Conservation (phyloP, 75 land plant genomes). For the Isoetes taiwanensis region DNA sequence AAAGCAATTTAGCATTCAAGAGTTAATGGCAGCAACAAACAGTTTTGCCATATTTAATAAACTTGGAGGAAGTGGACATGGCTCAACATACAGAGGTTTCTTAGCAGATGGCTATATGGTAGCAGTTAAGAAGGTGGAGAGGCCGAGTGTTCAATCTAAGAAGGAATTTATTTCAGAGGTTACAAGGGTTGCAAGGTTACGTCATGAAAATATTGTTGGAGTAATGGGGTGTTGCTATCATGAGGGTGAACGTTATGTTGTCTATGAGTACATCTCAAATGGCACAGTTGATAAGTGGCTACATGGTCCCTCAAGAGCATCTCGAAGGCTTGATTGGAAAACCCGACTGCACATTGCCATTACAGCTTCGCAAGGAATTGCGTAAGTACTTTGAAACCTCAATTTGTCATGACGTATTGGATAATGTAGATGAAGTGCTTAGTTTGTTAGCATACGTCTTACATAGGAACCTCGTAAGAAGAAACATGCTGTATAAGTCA, state of each 20-base stretch:
- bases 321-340: slow-evolving; percentile 66
- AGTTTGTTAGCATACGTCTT: too few relatives aligned
- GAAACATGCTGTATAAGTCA: too few relatives aligned
- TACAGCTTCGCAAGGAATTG: slow-evolving; percentile 91
- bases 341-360: slow-evolving; percentile 75
- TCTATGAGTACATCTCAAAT: slow-evolving; percentile 83
- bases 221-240: slow-evolving; percentile 85
- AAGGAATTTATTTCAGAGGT: slow-evolving; percentile 72
- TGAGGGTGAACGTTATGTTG: slow-evolving; percentile 65
- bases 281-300: slow-evolving; percentile 85
- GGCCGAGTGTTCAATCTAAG: slow-evolving; percentile 61
- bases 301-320: slow-evolving; percentile 55
- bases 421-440: too few relatives aligned
- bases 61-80: slow-evolving; percentile 48
- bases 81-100: slow-evolving; percentile 66
- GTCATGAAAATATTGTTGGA: slow-evolving; percentile 76
- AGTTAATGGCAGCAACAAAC: slow-evolving; percentile 63
- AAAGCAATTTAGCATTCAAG: slow-evolving; percentile 64
- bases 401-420: too few relatives aligned
- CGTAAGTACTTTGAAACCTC: slow-evolving; percentile 65
- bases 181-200: slow-evolving; percentile 66
- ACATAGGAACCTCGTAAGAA: too few relatives aligned
- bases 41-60: slow-evolving; percentile 80
- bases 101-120: slow-evolving; percentile 75
- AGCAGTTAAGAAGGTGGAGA: slow-evolving; percentile 71